Evolutionary conservation across 371 early-diverging fungal genomes (phyloP), one percentile per base, ranked within the genome.

Genomic region (Rhizopus microsporus): DNA sequence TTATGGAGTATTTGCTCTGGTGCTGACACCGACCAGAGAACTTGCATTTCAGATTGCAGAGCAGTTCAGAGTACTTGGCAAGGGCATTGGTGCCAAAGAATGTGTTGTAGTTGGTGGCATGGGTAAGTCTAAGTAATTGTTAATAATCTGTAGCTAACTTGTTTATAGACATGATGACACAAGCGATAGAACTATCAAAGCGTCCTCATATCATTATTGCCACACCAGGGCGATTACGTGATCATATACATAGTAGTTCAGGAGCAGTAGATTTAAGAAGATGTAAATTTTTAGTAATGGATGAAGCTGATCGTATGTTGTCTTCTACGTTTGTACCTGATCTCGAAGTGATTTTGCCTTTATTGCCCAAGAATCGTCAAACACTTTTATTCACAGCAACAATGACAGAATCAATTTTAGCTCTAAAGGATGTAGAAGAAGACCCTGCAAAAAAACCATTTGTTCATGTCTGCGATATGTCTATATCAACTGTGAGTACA

Each of bases 11-110:
- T 98, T 90, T 80, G 97, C 94, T 1, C 65, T 97, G 16, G 91
- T 99, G 0, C 68, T 99, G 63, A 97, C 98, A 31, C 99, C 99
- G 2, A 99, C 99, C 1, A 87, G 99, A 57, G 98, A 98, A 73
- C 81, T 99, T 31, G 98, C 97, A 0, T 94, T 91, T 63, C 98
- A 99, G 67, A 97, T 98, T 59, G 95, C 97, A 5, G 97, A 98
- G 60, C 96, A 97, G 62, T 95, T 99, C 61, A 69, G 83, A 33
- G 93, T 91, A 0, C 81, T 99, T 4, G 99, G 99, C 29, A 88
- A 92, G 52, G 83, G 88, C 10, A 89, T 98, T 56, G 92, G 90
- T 51, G 66, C 98, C 13, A 87, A 91, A 56, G 90, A 89, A 40
- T 78, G 88, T 4, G 91, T 99, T 15, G 82, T 97, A n/a, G 97